Evolutionary conservation across 331 rosid species (phyloP).

Genomic region (Prunus yedoensis): DNA sequence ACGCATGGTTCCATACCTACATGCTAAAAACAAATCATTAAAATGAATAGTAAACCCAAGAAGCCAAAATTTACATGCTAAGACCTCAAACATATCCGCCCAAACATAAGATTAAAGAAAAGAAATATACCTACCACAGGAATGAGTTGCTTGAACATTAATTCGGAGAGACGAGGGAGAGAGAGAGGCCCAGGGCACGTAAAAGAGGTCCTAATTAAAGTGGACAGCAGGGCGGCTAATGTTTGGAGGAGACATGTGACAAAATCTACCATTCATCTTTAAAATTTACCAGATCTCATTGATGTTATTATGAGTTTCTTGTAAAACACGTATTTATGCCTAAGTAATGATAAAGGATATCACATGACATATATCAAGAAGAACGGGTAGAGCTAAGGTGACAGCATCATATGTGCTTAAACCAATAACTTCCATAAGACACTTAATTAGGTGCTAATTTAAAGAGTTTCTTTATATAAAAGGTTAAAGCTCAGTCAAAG

Average conservation of each 20-base stretch:
- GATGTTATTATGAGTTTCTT: background rate
- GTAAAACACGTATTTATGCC: background rate
- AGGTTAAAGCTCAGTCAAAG: background rate
- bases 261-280: background rate
- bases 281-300: background rate
- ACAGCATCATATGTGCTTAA: background rate
- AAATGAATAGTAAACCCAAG: slow-evolving; percentile 22
- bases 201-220: background rate
- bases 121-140: background rate
- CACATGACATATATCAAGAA: background rate
- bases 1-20: slow-evolving; percentile 99
- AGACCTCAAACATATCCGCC: background rate
- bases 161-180: background rate
- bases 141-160: background rate
- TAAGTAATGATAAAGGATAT: background rate
- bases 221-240: background rate
- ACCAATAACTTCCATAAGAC: background rate
- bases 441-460: background rate
- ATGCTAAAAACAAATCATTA: slow-evolving; percentile 45
- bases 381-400: background rate
- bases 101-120: background rate
- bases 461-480: background rate
- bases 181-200: background rate
- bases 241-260: background rate
- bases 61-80: background rate